phyloP scores from a whole-genome alignment of 805 yeast species.

The Kodamaea kakaduensis region DNA sequence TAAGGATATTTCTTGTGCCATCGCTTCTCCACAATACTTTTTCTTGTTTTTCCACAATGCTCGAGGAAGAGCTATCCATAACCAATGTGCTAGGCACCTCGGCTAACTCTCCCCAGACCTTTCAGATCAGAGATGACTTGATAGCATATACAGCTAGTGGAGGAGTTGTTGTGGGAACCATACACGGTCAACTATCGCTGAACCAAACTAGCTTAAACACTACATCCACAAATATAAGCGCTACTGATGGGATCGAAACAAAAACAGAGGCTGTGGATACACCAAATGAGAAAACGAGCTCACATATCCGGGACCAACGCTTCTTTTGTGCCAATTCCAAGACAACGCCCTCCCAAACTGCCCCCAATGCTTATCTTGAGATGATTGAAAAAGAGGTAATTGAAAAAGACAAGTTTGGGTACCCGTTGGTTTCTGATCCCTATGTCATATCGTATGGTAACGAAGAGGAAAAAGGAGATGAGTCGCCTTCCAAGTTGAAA shows the following conservation, averaged over 20 bases:
- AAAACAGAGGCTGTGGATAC: too few species aligned
- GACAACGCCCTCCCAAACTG: slow-evolving; percentile 2
- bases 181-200: slow-evolving; percentile 23
- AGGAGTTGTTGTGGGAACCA: slow-evolving; percentile 50
- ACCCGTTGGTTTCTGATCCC: slow-evolving; percentile 26
- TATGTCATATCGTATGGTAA: slow-evolving; percentile 9
- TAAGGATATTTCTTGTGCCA: slow-evolving; percentile 5
- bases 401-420: slow-evolving; percentile 35
- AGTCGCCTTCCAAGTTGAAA: slow-evolving; percentile 24
- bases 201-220: too few species aligned
- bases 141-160: slow-evolving; percentile 58
- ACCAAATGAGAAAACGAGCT: too few species aligned
- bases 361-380: slow-evolving; percentile 28
- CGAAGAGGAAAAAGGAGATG: slow-evolving; percentile 7
- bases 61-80: slow-evolving; percentile 9
- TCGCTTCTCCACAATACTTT: background rate
- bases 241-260: too few species aligned
- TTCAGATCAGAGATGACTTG: slow-evolving; percentile 35
- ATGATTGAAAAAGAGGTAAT: slow-evolving; percentile 15
- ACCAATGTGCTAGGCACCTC: slow-evolving; percentile 42
- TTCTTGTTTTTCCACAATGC: background rate
- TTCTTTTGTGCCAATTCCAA: slow-evolving; percentile 48
- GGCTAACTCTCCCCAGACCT: slow-evolving; percentile 37
- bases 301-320: too few species aligned
- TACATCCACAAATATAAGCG: too few species aligned